Conservation (phyloP, 139 green algal genomes). For the Pseudopediastrum boryanum region DNA sequence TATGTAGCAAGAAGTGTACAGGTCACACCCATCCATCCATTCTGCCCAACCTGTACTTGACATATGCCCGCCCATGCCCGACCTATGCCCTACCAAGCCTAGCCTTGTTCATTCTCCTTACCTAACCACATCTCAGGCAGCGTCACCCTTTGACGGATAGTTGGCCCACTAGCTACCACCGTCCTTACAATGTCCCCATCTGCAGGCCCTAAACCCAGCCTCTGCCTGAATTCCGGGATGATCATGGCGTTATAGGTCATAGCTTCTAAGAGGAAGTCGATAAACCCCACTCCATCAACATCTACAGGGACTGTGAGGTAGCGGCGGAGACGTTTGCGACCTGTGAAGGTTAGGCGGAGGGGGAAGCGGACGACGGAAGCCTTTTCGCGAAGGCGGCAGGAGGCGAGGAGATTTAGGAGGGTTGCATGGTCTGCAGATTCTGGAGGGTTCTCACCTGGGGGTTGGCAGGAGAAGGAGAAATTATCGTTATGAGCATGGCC, state of each 20-base stretch:
- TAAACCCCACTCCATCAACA: conserved; percentile 29
- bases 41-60: no score
- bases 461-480: no score
- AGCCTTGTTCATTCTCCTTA: no score
- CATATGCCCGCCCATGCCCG: no score
- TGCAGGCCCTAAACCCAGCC: conserved; percentile 21
- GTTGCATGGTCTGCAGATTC: no score
- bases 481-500: no score
- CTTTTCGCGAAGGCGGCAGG: no score
- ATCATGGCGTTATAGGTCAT: not conserved
- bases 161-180: not conserved
- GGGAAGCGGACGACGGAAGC: conserved; percentile 35
- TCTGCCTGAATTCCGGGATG: not conserved
- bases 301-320: conserved; percentile 38
- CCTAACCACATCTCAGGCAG: not conserved
- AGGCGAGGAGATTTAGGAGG: no score
- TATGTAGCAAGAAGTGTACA: not conserved
- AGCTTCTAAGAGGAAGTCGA: conserved; percentile 30
- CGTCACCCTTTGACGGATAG: not conserved
- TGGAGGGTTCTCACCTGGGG: no score
- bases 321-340: not conserved
- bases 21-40: no score
- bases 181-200: conserved; percentile 21
- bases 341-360: conserved; percentile 18
- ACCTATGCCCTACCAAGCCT: no score